Percentiles rank a stretch among this genome's conserved stretches.
These are phyloP conservation scores for Canavalia gladiata DNA, from an alignment of 306 rosid species.

Conservation along the genomic window DNA sequence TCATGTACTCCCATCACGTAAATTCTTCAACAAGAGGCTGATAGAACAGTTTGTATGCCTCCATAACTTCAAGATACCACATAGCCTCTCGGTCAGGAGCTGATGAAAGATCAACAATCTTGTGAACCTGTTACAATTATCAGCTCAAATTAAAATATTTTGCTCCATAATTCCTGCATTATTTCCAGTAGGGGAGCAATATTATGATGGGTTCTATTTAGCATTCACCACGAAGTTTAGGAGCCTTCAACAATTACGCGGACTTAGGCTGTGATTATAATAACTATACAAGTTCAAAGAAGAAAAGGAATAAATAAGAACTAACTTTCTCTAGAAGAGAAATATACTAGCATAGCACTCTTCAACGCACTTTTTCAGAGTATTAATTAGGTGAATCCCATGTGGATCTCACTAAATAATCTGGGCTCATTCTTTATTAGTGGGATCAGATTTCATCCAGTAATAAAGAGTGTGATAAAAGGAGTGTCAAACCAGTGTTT, in stretches of 20 bases:
- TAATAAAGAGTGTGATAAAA: background rate
- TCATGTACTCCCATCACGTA: conserved; percentile 24
- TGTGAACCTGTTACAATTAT: conserved; percentile 68
- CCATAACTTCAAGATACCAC: conserved; percentile 96
- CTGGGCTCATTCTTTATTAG: background rate
- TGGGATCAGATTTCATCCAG: background rate
- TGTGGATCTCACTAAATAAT: background rate
- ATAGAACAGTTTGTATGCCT: conserved; percentile 84
- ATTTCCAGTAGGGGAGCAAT: conserved; percentile 3
- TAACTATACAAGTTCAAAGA: background rate
- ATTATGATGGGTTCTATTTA: conserved; percentile 2
- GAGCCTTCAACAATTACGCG: background rate
- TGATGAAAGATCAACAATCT: conserved; percentile 90
- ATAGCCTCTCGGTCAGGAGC: conserved; percentile 83
- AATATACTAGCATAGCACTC: too few relatives aligned
- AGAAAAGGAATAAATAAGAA: too few relatives aligned
- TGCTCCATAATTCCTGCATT: conserved; percentile 17
- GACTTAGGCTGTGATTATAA: background rate
- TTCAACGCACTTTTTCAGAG: background rate
- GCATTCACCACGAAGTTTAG: conserved; percentile 10
- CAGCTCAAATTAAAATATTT: conserved; percentile 2
- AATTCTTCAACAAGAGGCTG: conserved; percentile 70
- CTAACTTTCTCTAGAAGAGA: too few relatives aligned
- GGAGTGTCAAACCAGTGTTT: background rate
- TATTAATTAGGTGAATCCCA: background rate